A percentile compares a stretch with the other conserved stretches of the same genome.
These are phyloP conservation scores for Paxillus ammoniavirescens DNA, from an alignment of 768 basidiomycete genomes.

Conservation along the genomic window DNA sequence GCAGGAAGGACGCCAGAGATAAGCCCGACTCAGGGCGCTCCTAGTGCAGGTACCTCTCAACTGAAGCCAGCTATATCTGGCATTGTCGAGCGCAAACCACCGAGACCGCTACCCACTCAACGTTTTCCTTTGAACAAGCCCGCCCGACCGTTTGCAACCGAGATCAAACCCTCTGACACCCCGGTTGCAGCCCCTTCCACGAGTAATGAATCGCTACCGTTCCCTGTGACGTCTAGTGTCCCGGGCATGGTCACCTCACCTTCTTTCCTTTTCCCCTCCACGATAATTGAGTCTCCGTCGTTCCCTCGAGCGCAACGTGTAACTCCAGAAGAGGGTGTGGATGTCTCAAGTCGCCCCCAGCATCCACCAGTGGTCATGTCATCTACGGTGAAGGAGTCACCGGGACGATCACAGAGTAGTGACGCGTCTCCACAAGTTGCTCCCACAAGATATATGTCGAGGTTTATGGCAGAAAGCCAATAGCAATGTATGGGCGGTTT, in stretches of 20 bases:
- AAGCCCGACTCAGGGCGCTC: conserved; percentile 21
- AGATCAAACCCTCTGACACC: not conserved
- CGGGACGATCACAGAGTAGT: not conserved
- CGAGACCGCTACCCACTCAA: conserved; percentile 6
- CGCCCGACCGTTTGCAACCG: not conserved
- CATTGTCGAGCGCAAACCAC: conserved; percentile 25
- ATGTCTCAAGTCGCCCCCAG: conserved; percentile 22
- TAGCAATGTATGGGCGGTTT: not conserved
- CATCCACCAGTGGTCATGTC: conserved; percentile 24
- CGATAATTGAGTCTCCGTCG: conserved; percentile 17
- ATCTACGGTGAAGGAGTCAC: conserved; percentile 11
- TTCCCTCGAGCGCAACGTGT: conserved; percentile 10
- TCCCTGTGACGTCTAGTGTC: not conserved
- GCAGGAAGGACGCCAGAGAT: not conserved
- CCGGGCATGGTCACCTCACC: not conserved
- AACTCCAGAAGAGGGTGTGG: conserved; percentile 24
- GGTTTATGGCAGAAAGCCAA: conserved; percentile 35
- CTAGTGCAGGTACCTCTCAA: conserved; percentile 31
- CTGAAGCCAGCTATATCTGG: conserved; percentile 31
- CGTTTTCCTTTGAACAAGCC: conserved; percentile 19
- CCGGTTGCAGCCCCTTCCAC: conserved; percentile 17
- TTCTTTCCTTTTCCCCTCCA: conserved; percentile 5
- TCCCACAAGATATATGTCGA: conserved; percentile 24
- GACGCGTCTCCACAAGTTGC: not conserved
- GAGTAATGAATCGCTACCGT: too few species aligned